A percentile compares a stretch with the other conserved stretches of the same genome.
Conservation (phyloP, 2,329 filamentous ascomycete genomes). For the Colletotrichum tamarilloi region DNA sequence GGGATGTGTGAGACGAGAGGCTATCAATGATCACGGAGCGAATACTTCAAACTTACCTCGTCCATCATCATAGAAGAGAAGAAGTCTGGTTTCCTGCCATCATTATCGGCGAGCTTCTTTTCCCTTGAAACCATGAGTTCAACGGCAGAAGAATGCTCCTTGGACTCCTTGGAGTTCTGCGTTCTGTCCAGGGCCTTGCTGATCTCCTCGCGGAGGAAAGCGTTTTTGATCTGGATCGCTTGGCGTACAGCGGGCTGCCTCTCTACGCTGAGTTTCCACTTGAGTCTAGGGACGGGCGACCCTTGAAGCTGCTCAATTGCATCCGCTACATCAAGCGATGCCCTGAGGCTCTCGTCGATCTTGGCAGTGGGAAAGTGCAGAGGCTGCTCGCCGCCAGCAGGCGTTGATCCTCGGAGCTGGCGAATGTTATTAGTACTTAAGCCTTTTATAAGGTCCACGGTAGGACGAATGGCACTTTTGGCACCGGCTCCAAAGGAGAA, state of each 20-base stretch:
- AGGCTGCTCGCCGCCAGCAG: not conserved
- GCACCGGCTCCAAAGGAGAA: slow-evolving; percentile 40
- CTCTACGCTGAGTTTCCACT: not conserved
- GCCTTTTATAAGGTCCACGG: not conserved
- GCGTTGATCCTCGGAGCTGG: not conserved
- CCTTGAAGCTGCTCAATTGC: not conserved
- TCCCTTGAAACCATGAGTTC: not conserved
- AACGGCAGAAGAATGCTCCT: not conserved
- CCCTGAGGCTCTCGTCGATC: not conserved
- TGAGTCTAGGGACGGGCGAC: not conserved
- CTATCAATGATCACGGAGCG: too few species aligned
- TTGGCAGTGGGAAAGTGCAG: not conserved
- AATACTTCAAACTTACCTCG: not conserved
- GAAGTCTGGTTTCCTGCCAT: not conserved
- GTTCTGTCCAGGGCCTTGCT: not conserved
- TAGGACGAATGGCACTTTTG: not conserved
- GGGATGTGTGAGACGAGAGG: not conserved
- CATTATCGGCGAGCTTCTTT: not conserved
- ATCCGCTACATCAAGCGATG: not conserved
- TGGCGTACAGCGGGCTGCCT: not conserved
- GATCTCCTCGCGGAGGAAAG: not conserved
- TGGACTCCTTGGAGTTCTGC: not conserved
- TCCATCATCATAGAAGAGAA: not conserved
- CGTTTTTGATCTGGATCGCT: not conserved
- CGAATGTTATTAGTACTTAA: not conserved